Base-by-base conservation (phyloP, 257 asterid species). In the Nicotiana tabacum region DNA sequence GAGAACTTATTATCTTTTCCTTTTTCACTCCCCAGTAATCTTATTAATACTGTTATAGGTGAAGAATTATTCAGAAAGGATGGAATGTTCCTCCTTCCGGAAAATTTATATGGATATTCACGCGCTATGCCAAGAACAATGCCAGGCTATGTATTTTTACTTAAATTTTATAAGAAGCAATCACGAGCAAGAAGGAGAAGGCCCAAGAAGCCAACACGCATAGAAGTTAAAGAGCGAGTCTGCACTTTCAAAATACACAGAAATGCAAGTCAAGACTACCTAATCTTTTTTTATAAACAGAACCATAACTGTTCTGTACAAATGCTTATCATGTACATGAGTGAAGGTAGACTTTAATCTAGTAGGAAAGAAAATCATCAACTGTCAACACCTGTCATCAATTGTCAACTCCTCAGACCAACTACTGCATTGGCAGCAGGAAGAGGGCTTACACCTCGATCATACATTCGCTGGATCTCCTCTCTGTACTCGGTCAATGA, bases 381-480 rank as follows among this genome's bases (percentile, higher is more conserved):
- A 43, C 78, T 83, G 90, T 39, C 80, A 46, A 4, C 10, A 35
- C 30, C 78, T 83, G 90, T 37, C 79, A 33, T 5, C 10, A 35
- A 43, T 72, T 83, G 90, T 92, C 94, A 92, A 61, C 92, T 89
- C 85, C 93, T 87, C 83, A 83, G 84, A 80, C 92, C 86, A 80
- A 91, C 90, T 83, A 83, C 84, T 77, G 90, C 57, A 68, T 86
- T 78, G 39, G 88, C 86, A 48, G 58, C 29, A 51, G 88, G 83
- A 67, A 60, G 78, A 0, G 89, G 2, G 17, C 76, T 84, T 32
- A 77, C 82, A 57, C 94, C 98, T 58, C 87, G 58, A 88, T 94
- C 86, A 46, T 96, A 96, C 98, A 96, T 96, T 12, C 99, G 92
- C 84, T 93, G 97, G 61, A 96, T 94, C 91, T 96, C 97, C 84